phyloP scores from a whole-genome alignment of 768 basidiomycete species.

The Hericium alpestre region DNA sequence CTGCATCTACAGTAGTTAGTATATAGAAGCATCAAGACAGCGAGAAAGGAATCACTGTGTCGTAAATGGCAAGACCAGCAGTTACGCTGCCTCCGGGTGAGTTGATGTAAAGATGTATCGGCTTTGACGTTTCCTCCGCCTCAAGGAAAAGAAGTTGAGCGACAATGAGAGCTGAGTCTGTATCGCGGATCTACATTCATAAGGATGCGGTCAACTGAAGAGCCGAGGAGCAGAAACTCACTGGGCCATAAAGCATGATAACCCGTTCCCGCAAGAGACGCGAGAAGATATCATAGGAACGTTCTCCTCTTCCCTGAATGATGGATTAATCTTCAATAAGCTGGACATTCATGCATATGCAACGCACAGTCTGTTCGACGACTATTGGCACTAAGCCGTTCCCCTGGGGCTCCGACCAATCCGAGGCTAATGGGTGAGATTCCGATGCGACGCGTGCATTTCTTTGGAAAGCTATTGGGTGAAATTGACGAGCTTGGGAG shows the following conservation, averaged over 20 bases:
- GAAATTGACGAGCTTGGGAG: slow-evolving; percentile 1
- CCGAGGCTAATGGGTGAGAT: slow-evolving; percentile 28
- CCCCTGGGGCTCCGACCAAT: slow-evolving; percentile 31
- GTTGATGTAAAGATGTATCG: slow-evolving; percentile 95
- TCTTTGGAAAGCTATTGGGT: not conserved
- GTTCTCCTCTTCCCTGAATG: slow-evolving; percentile 67
- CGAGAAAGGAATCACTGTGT: slow-evolving; percentile 51
- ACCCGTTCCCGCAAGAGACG: slow-evolving; percentile 86
- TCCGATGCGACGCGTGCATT: slow-evolving; percentile 25
- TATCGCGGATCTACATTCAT: slow-evolving; percentile 67
- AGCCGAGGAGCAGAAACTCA: slow-evolving; percentile 27
- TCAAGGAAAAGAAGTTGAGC: slow-evolving; percentile 93
- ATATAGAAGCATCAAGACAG: not conserved
- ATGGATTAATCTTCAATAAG: slow-evolving; percentile 1
- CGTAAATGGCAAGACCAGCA: slow-evolving; percentile 93
- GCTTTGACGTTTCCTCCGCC: slow-evolving; percentile 88
- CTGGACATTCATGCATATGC: not conserved
- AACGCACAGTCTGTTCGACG: slow-evolving; percentile 77
- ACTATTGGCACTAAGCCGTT: slow-evolving; percentile 79
- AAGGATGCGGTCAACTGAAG: not conserved
- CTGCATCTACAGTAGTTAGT: slow-evolving; percentile 25
- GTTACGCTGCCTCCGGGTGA: slow-evolving; percentile 95
- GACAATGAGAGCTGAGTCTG: slow-evolving; percentile 79
- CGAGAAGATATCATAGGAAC: slow-evolving; percentile 94
- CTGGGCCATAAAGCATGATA: slow-evolving; percentile 90